Base-by-base conservation (phyloP, 352 stramenopile species). In the Pythium pyrilobum region DNA sequence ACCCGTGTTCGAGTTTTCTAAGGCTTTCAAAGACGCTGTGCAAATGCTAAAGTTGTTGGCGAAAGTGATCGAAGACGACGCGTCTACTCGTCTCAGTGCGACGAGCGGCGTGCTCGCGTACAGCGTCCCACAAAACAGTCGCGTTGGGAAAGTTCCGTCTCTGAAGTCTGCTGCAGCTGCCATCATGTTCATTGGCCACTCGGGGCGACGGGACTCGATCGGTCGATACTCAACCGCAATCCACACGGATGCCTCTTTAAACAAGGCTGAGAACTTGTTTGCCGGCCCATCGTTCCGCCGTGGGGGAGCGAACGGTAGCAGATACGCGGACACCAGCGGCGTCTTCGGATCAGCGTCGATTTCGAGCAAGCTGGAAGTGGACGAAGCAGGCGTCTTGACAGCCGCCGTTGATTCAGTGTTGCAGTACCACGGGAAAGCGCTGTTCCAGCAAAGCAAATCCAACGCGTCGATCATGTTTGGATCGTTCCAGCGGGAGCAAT, bases 21-120 rank as follows among this genome's bases (percentile, higher is more conserved):
- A 77, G 37, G 79, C 75, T 12, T 88, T 94, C 43, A 77, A 77
- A 40, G 83, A 92, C 59, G 80, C 83, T 10, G 81, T 88, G 3
- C 81, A 94, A 58, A 89, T 94, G 81, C 60, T 94, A 6, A 91
- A 92, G 55, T 42, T 92, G 13, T 67, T 94, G 13, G 62, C 72
- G 8, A 82, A 87, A 48, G 81, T 91, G 23, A 37, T 94, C 20
- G 64, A 79, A 36, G 71, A 94, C 50, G 71, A 88, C 18, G 56
- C 63, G 28, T 89, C 81, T 23, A 74, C 79, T 21, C 66, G 64
- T 42, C 59, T 81, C 21, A 91, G 80, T 52, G 79, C 72, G 5
- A 59, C 64, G 10, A 87, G 59, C 43, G 81, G 81, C 12, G 62
- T 92, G 44, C 62, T 92, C 1, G 74, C 71, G 3, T 86, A 85